Conservation (phyloP, 202 grass and related monocot genomes). For the Setaria viridis region DNA sequence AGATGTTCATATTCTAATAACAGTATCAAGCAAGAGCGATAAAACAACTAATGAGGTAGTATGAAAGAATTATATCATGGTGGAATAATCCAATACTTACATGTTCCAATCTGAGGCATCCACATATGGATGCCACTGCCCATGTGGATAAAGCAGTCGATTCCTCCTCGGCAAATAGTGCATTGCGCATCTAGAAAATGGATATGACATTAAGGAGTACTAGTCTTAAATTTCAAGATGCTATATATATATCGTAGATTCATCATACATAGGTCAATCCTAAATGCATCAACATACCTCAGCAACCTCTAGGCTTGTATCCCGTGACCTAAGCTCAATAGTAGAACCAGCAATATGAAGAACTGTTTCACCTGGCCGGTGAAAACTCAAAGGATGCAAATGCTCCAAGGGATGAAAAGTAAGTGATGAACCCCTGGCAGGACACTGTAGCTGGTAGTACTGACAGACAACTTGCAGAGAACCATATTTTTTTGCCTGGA, state of each 20-base stretch:
- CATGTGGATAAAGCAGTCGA: slow-evolving; percentile 95
- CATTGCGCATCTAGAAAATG: slow-evolving; percentile 77
- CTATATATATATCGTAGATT: slow-evolving; percentile 22
- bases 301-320: slow-evolving; percentile 85
- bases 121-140: slow-evolving; percentile 93
- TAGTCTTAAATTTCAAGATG: slow-evolving; percentile 32
- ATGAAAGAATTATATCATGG: slow-evolving; percentile 28
- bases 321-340: slow-evolving; percentile 83
- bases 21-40: not conserved
- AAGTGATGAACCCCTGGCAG: slow-evolving; percentile 79
- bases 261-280: not conserved
- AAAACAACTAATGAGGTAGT: slow-evolving; percentile 30
- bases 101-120: slow-evolving; percentile 95
- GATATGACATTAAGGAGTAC: slow-evolving; percentile 21
- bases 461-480: slow-evolving; percentile 91
- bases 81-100: slow-evolving; percentile 51
- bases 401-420: slow-evolving; percentile 97
- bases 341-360: slow-evolving; percentile 95
- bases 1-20: not conserved
- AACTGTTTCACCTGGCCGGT: slow-evolving; percentile 91
- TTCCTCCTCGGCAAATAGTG: slow-evolving; percentile 93
- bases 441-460: slow-evolving; percentile 85
- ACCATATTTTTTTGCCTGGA: slow-evolving; percentile 84
- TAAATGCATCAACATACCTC: slow-evolving; percentile 58
- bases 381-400: slow-evolving; percentile 87